Evolutionary conservation across 2,329 filamentous ascomycete genomes (phyloP).

Genomic region (Tolypocladium cylindrosporum): DNA sequence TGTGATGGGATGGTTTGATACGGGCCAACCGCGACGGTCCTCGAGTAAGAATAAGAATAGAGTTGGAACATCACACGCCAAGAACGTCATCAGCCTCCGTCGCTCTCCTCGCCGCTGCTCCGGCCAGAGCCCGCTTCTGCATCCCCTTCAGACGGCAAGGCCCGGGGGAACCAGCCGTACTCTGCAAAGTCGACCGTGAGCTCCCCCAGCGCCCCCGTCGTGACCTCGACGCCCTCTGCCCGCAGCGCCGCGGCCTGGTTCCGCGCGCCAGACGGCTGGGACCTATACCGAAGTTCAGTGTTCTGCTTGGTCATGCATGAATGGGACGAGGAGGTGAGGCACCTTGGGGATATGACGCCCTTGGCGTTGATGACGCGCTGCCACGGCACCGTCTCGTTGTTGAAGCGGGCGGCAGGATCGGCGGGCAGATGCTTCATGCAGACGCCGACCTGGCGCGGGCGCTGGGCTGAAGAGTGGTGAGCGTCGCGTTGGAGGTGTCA

Average conservation of each 20-base stretch:
- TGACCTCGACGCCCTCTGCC: constrained; percentile 43
- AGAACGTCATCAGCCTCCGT: neutral
- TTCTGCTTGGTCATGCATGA: neutral
- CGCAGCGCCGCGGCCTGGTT: constrained; percentile 40
- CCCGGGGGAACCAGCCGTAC: constrained; percentile 46
- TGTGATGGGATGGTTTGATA: too few species aligned
- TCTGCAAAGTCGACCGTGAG: constrained; percentile 38
- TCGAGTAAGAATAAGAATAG: too few species aligned
- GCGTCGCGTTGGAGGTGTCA: neutral
- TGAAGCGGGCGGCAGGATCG: constrained; percentile 45
- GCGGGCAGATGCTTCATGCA: constrained; percentile 77
- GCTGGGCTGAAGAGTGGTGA: constrained; percentile 40
- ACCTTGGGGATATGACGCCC: constrained; percentile 80
- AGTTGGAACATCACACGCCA: too few species aligned
- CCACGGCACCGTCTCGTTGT: constrained; percentile 79
- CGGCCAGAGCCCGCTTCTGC: neutral
- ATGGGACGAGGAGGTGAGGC: neutral
- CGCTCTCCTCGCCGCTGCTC: neutral
- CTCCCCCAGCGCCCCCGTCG: constrained; percentile 38
- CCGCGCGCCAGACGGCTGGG: constrained; percentile 36
- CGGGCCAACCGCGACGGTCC: too few species aligned
- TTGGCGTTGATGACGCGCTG: constrained; percentile 86
- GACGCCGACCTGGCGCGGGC: constrained; percentile 76
- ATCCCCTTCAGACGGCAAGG: constrained; percentile 33
- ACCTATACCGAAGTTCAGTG: constrained; percentile 20